Percentiles rank a stretch among this genome's conserved stretches.
Conservation (phyloP, 139 green algal species). For the Diplosphaera chodatii region DNA sequence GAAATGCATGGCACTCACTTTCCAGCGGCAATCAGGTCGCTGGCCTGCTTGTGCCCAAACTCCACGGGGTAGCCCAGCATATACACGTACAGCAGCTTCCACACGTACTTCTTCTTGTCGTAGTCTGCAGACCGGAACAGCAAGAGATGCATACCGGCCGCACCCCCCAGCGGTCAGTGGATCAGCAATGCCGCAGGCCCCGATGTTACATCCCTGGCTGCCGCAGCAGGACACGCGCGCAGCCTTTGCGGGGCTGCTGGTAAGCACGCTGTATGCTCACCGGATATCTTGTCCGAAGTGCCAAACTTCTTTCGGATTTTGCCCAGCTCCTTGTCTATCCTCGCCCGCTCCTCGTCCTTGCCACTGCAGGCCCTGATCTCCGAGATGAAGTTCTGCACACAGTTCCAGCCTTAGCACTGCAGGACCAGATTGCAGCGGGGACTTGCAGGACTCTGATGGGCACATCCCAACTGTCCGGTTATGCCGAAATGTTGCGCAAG, state of each 20-base stretch:
- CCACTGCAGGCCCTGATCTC: conserved; percentile 85
- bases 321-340: conserved; percentile 96
- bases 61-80: conserved; percentile 99
- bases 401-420: not conserved
- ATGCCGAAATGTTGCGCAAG: not conserved
- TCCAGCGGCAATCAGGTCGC: conserved; percentile 82
- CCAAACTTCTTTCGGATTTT: conserved; percentile 96
- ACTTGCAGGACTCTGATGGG: not conserved
- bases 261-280: conserved; percentile 10
- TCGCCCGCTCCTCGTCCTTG: conserved; percentile 83
- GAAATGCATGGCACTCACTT: conserved; percentile 73
- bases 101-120: conserved; percentile 98
- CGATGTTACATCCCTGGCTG: too few species aligned
- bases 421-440: not conserved
- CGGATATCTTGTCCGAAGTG: conserved; percentile 53
- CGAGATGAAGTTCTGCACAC: conserved; percentile 82
- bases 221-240: too few species aligned
- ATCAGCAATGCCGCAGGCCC: too few species aligned
- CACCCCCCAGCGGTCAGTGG: too few species aligned
- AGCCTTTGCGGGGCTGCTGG: too few species aligned
- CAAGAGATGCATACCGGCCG: too few species aligned
- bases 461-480: not conserved
- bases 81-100: conserved; percentile 99
- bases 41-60: conserved; percentile 96
- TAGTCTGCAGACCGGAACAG: conserved; percentile 67